Base-by-base conservation (phyloP, 129 eudicot genomes). In the Calendula officinalis region DNA sequence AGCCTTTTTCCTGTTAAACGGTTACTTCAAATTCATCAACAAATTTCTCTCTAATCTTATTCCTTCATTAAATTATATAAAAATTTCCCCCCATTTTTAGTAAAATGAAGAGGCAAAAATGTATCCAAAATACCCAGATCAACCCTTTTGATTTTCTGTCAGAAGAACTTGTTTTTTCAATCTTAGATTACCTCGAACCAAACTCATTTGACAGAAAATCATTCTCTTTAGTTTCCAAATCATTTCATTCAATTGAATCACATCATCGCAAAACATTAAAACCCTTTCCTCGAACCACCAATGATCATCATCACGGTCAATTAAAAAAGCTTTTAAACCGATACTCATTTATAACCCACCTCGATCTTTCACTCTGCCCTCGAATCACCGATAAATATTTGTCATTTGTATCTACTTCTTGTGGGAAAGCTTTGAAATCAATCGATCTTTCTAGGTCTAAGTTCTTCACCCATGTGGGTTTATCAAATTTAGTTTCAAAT, bases 311-410 rank as follows among this genome's bases (percentile, higher is more conserved):
- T 55, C 64, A 53, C 0, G 68, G 78, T 13, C 86, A 87, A 43
- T 44, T 84, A 7, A 73, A 65, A 6, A 80, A 62, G 35, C 47
- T 86, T 5, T 70, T 94, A 10, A 73, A 34, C n/a, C 76, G 97
- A 3, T 94, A 94, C 82, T 87, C 82, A 8, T 66, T 38, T 44
- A 39, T 83, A 17, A 69, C 96, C 22, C 66, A 62, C 44, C 81
- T 94, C 9, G 97, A 94, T 70, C 88, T 94, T 16, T 75, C 97
- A 15, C 68, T 88, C 33, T 94, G 99, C 57, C 95, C 97, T 14
- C 64, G 95, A 30, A 57, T 94, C 12, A 74, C 82, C 7, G 95
- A 88, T 58, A 8, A 22, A 15, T 67, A 79, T 3, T 77, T 94
- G 33, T 69, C 69, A 0, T 47, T 57, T 13, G 47, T 81, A 11